phyloP scores from a whole-genome alignment of 1,284 basidiomycete species.

The Rhodotorula sp. region DNA sequence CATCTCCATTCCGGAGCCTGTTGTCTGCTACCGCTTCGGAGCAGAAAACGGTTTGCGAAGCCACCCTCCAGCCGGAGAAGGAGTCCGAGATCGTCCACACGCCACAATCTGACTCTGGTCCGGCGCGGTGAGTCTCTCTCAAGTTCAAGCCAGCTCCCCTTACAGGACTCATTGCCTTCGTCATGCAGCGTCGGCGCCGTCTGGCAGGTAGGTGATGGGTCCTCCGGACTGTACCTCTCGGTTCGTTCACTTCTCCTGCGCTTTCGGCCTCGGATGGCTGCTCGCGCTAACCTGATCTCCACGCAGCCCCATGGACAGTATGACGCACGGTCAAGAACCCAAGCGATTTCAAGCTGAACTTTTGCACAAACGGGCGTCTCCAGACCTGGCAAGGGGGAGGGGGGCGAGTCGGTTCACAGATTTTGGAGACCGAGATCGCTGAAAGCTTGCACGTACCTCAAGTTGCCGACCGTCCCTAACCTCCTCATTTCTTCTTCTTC shows the following conservation, averaged over 20 bases:
- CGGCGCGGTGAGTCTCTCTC: constrained; percentile 14
- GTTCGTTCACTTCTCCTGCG: background rate
- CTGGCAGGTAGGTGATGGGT: constrained; percentile 20
- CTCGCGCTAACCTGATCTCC: background rate
- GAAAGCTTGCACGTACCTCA: background rate
- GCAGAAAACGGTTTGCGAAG: constrained; percentile 11
- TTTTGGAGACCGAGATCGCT: background rate
- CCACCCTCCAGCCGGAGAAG: constrained; percentile 1
- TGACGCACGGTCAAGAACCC: constrained; percentile 22
- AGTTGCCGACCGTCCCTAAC: constrained; percentile 15
- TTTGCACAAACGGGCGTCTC: constrained; percentile 7
- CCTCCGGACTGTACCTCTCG: constrained; percentile 13
- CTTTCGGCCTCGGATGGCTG: too few relatives aligned
- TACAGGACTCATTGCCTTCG: fast-evolving
- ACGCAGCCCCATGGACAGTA: constrained; percentile 18
- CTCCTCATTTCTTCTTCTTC: too few relatives aligned
- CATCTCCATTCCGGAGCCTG: constrained; percentile 21
- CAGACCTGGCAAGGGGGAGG: background rate
- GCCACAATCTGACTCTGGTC: constrained; percentile 22
- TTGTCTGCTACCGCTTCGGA: constrained; percentile 28
- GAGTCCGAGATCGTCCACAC: constrained; percentile 21
- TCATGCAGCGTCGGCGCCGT: constrained; percentile 10
- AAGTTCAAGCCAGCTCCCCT: too few relatives aligned
- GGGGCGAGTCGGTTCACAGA: too few relatives aligned
- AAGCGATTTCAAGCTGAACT: constrained; percentile 22